phyloP scores from a whole-genome alignment of 202 grass and related monocot species.

The Zoysia matrella region DNA sequence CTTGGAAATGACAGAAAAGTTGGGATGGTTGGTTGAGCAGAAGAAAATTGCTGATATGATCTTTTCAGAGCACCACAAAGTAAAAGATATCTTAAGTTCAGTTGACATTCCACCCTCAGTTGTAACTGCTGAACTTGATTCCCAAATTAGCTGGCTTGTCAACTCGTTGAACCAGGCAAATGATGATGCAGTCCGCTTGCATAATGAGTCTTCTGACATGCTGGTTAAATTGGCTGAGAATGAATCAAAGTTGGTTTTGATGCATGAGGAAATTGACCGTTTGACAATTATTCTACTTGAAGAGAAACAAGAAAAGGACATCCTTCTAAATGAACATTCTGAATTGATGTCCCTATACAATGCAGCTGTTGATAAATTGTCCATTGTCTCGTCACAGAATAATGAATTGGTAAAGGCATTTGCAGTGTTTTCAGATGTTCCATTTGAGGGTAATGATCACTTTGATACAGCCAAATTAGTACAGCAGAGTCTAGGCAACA shows the following conservation, averaged over 20 bases:
- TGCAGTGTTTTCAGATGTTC: constrained; percentile 66
- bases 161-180: constrained; percentile 63
- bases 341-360: constrained; percentile 69
- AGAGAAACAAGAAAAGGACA: constrained; percentile 83
- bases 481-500: constrained; percentile 57
- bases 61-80: constrained; percentile 66
- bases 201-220: constrained; percentile 64
- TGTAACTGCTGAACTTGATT: constrained; percentile 66
- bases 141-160: constrained; percentile 82
- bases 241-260: constrained; percentile 62
- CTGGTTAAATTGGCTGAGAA: constrained; percentile 52
- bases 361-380: constrained; percentile 55
- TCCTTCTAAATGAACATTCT: constrained; percentile 72
- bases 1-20: constrained; percentile 63
- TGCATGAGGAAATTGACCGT: constrained; percentile 77
- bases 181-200: constrained; percentile 55
- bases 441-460: constrained; percentile 53
- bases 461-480: constrained; percentile 51
- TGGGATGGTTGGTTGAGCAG: constrained; percentile 86
- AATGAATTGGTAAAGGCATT: constrained; percentile 71
- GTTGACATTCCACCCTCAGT: constrained; percentile 72
- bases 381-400: constrained; percentile 61
- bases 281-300: constrained; percentile 69
- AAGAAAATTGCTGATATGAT: constrained; percentile 71
- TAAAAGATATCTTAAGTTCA: constrained; percentile 71